Evolutionary conservation across 495 filamentous ascomycete species (phyloP), one percentile per base, ranked within the genome.

Genomic region (Tuber umbilicatum): DNA sequence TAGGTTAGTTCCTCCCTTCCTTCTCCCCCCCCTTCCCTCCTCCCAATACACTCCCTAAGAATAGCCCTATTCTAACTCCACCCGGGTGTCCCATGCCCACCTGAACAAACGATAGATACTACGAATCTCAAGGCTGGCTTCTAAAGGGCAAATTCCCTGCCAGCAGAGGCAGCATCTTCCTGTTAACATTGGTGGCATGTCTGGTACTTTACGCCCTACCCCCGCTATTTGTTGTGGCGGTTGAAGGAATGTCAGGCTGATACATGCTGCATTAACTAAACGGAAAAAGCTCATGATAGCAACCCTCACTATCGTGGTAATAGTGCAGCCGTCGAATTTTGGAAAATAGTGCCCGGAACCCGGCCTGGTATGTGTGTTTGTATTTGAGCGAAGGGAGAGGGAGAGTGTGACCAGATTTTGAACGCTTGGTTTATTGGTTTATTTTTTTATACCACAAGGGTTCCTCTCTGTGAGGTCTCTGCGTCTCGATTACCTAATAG

Each of bases 111-210:
- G 86, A 88, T 68, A 84, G 89, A 67, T 90, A 89, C 73, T 86
- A 89, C 73, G 85, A 87, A 78, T 83, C 85, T 38, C 90, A 93
- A 84, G 89, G 94, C 79, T 99, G 96, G 91, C 89, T 99, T 72
- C 90, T 97, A 55, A 87, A 90, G 73, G 94, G 94, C 73, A 97
- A 97, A 82, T 99, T 97, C 77, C 94, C 94, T 0, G 94, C 94
- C 1, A 94, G 92, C 80, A 87, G 94, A 67, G 94, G 93, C 35
- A 95, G 93, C 75, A 89, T 99, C 76, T 87, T 94, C 38, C 75
- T 97, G 50, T 88, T 97, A 55, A 88, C 91, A 12, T 83, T 91
- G 70, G 85, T 96, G 40, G 88, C 93, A n/a, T 83, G 81, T 74
- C 43, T 80, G 73, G 80, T 82, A 68, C 41, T 77, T 64, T 73